Evolutionary conservation across 2,329 filamentous ascomycete species (phyloP), one percentile per base, ranked within the genome.

Genomic region (Aspergillus arachidicola): DNA sequence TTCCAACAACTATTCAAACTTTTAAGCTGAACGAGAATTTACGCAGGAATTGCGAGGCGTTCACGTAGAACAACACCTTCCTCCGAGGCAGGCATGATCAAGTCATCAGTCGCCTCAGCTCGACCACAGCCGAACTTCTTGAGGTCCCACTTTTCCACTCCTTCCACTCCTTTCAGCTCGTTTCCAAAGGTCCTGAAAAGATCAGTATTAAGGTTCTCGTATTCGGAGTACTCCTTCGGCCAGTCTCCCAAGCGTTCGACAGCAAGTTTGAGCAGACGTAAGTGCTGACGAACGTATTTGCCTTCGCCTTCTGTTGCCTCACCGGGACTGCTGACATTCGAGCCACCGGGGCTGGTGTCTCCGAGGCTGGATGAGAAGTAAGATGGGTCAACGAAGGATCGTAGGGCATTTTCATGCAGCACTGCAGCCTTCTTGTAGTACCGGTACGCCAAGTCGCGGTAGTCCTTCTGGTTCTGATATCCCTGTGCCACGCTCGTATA

Each of bases 171-270:
- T 67, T 80, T 78, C 69, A 84, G 72, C 32, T 78, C 74, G 5
- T 67, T 61, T 4, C 72, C 72, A 65, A 79, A 85, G 21, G 73
- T 71, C 6, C 73, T 67, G 71, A 82, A 82, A 7, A 84, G 57
- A 55, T 82, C 76, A 0, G 76, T 78, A 56, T 81, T 83, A 58
- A 86, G 70, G 5, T 74, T 75, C 69, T 84, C 78, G 66, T 85
- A 85, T 68, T 84, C 81, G 10, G 65, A 72, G 66, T 80, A 81
- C 6, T 80, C 73, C 75, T 84, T 86, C 6, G 82, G 79, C 77
- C 76, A 81, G 61, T 70, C 70, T 38, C 79, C 79, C 30, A 78
- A 67, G 6, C 79, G 75, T 67, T 81, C 71, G 5, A 80, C 65
- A 2, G 79, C 72, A 9, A 79, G 73, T 68, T 79, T 79, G 32